Evolutionary conservation across 345 rosid genomes (phyloP).

Genomic region (Linum tenue): DNA sequence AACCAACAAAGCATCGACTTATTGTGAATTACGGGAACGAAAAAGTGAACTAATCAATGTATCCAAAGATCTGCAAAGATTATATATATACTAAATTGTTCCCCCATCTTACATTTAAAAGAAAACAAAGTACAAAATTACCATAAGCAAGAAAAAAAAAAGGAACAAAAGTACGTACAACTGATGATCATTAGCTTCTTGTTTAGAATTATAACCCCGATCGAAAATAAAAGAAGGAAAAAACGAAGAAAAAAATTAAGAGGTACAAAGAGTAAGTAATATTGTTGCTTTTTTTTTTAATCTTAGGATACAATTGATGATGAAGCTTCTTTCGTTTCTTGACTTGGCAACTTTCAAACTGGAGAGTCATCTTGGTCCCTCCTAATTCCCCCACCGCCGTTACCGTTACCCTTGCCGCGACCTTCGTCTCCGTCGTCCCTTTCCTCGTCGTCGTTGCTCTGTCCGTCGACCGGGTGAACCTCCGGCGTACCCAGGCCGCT

Average conservation of each 20-base stretch:
- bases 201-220: not conserved
- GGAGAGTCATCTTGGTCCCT: not conserved
- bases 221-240: too few species aligned
- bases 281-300: too few species aligned
- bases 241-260: not conserved
- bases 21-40: too few species aligned
- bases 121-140: too few species aligned
- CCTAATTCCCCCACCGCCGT: not conserved
- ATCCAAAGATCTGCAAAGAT: too few species aligned
- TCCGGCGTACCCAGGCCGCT: constrained; percentile 20
- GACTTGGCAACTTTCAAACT: not conserved
- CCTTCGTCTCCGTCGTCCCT: not conserved
- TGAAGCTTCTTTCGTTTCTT: not conserved
- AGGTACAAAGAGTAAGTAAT: not conserved
- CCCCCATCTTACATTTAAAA: too few species aligned
- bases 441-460: not conserved
- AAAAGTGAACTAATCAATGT: too few species aligned
- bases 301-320: not conserved
- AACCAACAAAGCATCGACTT: too few species aligned
- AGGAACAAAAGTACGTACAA: not conserved
- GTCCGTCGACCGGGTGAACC: constrained; percentile 4
- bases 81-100: too few species aligned
- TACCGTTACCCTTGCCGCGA: not conserved
- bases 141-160: too few species aligned
- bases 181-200: not conserved